phyloP scores from a whole-genome alignment of 257 asterid species.

The Solanum tarapatanum region DNA sequence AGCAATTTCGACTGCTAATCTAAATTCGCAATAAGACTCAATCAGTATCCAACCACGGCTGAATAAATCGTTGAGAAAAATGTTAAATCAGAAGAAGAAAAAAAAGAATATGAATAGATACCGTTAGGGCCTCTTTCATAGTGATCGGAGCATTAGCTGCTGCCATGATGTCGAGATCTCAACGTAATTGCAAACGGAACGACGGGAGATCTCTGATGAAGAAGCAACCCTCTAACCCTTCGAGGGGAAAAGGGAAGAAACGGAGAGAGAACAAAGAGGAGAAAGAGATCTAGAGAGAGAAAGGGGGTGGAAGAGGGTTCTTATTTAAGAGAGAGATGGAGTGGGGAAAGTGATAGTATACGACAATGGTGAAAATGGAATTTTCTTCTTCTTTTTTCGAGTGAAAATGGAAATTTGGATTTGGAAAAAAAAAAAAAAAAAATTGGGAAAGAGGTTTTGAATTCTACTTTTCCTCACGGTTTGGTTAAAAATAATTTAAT shows the following conservation, averaged over 20 bases:
- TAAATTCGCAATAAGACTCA: neutral
- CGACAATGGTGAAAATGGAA: neutral
- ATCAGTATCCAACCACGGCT: neutral
- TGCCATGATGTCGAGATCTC: constrained; percentile 61
- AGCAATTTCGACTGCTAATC: neutral
- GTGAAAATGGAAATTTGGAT: neutral
- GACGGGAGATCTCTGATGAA: constrained; percentile 28
- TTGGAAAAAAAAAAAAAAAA: neutral
- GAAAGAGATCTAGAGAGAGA: constrained; percentile 21
- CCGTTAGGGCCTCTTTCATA: constrained; percentile 60
- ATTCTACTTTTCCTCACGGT: neutral
- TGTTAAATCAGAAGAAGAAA: neutral
- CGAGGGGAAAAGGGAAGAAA: neutral
- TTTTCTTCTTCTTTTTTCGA: neutral
- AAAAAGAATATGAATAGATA: neutral
- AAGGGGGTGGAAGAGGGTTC: constrained; percentile 4
- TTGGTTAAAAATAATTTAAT: neutral
- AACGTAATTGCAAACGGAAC: constrained; percentile 15
- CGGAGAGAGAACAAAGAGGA: neutral
- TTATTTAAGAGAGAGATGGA: neutral
- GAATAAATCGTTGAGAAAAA: neutral
- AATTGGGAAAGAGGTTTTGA: neutral
- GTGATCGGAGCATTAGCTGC: constrained; percentile 99
- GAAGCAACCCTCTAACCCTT: constrained; percentile 17
- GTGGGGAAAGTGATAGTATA: constrained; percentile 4